phyloP scores from a whole-genome alignment of 2,329 filamentous ascomycete species.

The Pseudogymnoascus sp. region DNA sequence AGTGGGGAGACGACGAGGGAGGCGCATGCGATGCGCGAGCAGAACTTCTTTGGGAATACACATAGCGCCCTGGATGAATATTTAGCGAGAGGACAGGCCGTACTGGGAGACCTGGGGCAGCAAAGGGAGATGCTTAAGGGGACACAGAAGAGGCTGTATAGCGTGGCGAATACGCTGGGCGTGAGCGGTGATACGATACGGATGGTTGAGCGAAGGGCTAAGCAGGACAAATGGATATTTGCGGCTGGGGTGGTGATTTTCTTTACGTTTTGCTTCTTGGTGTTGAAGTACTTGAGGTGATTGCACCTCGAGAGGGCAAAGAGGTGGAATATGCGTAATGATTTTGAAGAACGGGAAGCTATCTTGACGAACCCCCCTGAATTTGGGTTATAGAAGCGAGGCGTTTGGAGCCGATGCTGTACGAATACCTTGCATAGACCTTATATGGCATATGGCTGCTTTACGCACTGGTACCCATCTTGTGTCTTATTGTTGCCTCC shows the following conservation, averaged over 20 bases:
- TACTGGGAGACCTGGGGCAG: conserved; percentile 77
- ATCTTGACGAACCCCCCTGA: neutral
- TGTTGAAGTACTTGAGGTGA: conserved; percentile 72
- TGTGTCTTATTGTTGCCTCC: neutral
- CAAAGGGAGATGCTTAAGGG: conserved; percentile 93
- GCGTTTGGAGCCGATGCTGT: conserved; percentile 1
- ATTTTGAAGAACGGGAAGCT: neutral
- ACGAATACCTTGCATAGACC: neutral
- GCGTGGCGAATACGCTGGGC: conserved; percentile 85
- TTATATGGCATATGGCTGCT: neutral
- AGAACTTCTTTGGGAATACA: conserved; percentile 75
- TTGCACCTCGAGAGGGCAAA: neutral
- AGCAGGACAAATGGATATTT: conserved; percentile 98
- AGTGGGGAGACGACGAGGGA: conserved; percentile 63
- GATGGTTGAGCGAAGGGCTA: conserved; percentile 86
- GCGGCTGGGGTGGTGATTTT: conserved; percentile 79
- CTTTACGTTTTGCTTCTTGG: conserved; percentile 84
- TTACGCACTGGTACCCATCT: neutral
- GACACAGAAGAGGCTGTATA: conserved; percentile 85
- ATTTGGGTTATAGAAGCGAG: conserved; percentile 1
- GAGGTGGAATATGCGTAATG: neutral
- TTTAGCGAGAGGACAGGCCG: conserved; percentile 80
- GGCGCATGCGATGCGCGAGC: conserved; percentile 77
- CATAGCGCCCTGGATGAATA: conserved; percentile 88
- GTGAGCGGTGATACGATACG: conserved; percentile 93